Evolutionary conservation across 768 basidiomycete genomes (phyloP).

Genomic region (Boletus barrowsii): DNA sequence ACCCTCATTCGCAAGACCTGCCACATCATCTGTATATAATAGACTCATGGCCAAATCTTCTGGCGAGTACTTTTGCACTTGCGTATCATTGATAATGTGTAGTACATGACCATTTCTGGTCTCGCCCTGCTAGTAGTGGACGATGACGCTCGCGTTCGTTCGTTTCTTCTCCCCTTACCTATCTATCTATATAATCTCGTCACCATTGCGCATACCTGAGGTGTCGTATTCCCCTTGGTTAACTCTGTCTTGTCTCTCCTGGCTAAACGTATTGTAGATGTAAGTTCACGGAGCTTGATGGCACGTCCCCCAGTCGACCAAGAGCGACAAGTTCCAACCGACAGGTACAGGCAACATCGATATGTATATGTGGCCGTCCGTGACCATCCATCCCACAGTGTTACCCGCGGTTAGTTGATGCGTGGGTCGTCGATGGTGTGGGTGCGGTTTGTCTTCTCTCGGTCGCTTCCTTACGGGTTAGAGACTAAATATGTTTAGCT

Average conservation of each 20-base stretch:
- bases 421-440: too few relatives aligned
- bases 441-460: too few relatives aligned
- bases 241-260: not conserved
- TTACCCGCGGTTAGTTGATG: too few relatives aligned
- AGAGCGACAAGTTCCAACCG: too few relatives aligned
- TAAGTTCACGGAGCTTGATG: too few relatives aligned
- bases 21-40: not conserved
- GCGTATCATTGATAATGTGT: not conserved
- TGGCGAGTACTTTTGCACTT: not conserved
- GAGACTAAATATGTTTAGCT: too few relatives aligned
- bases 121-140: not conserved
- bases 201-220: not conserved
- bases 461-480: too few relatives aligned
- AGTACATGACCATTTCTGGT: not conserved
- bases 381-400: too few relatives aligned
- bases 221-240: not conserved
- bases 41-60: not conserved
- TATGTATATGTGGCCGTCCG: too few relatives aligned
- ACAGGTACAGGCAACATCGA: too few relatives aligned
- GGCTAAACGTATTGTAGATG: too few relatives aligned
- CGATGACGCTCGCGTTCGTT: not conserved
- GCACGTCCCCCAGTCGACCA: too few relatives aligned
- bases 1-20: not conserved
- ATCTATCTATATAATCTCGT: not conserved
- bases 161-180: not conserved